Base-by-base conservation (phyloP, 768 basidiomycete genomes). In the Xerocomellus intermedius region DNA sequence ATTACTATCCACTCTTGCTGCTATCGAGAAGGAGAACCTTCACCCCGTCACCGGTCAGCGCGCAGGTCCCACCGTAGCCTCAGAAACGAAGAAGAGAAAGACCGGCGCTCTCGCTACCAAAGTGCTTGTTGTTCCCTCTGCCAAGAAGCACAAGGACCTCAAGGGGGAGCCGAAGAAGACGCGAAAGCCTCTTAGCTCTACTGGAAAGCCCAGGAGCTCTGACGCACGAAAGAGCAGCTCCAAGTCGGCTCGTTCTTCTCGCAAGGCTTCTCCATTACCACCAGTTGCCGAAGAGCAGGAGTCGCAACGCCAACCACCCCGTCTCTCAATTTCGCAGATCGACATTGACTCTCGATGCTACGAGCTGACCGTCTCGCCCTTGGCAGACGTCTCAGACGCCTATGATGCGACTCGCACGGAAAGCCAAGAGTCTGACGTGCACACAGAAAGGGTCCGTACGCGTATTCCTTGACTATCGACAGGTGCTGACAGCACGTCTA, bases 21-120 rank as follows among this genome's bases (percentile, higher is more conserved):
- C 76, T 36, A 63, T 75, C 38, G 87, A 90, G 75, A 91, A 91
- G 77, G 89, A 91, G 73, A 91, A 91, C 66, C 75, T 85, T 42
- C 79, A 91, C 68, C 89, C 89, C 42, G 58, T 85, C 62, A 91
- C 89, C 4, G 89, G 89, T 7, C 79, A 81, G 55, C 83, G 81
- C 36, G 70, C 83, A 3, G 79, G 74, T 35, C 64, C 77, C 17
- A 64, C 73, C 16, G 61, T 59, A 6, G 64, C 57, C 52, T 69
- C 72, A 17, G 67, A 72, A 28, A 68, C 69, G 8, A 88, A 87
- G 74, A 88, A 88, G 67, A 80, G 86, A 49, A 87, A 87, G 68
- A 84, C 82, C 0, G 71, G 69, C 43, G 81, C 79, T 0, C 81
- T 87, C 45, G 73, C 79, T 22, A 79, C 81, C 39, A 88, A 88